Evolutionary conservation across 805 yeast genomes (phyloP), one percentile per base, ranked within the genome.

Genomic region (Komagataella phaffii): DNA sequence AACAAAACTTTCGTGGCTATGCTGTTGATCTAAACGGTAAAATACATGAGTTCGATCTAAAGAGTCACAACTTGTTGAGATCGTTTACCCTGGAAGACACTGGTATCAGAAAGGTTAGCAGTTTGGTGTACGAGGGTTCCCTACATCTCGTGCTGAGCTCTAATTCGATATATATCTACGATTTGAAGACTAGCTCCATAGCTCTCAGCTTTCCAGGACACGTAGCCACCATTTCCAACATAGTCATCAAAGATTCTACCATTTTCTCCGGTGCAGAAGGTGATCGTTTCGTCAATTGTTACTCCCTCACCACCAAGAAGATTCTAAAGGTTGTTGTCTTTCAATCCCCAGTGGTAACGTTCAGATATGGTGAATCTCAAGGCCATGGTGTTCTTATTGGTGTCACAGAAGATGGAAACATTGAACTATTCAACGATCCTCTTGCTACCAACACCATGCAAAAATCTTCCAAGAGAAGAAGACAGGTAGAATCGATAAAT

Each of bases 281-380:
- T 54, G 98, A 90, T 64, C 76, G 97, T 57, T 88, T 87, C 63
- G 74, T 89, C 57, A 88, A 88, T 62, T 69, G 85, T 44, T 82
- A 84, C 61, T 75, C 83, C 8, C 52, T 80, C 2, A 66, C 71
- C 36, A 48, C 54, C 3, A 61, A 66, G 24, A 61, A 78, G 3
- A 71, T 82, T 2, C 66, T 68, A 21, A 65, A 73, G 7, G 85
- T 89, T 2, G 75, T 88, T 52, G 89, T 85, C 14, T 73, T 90
- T 3, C 85, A 83, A 55, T 72, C 88, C 14, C 77, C 85, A 49
- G 79, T 87, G 12, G 53, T 62, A 1, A 65, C 68, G 6, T 61
- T 85, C 7, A 62, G 76, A 0, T 65, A 71, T 53, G 72, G 68
- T 4, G 62, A 59, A 7, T 49, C 54, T n/a, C 64, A 62, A 50